Percentiles rank a stretch among this genome's conserved stretches.
Evolutionary conservation across 2,329 filamentous ascomycete genomes (phyloP).

Genomic region (Grosmannia huntii): DNA sequence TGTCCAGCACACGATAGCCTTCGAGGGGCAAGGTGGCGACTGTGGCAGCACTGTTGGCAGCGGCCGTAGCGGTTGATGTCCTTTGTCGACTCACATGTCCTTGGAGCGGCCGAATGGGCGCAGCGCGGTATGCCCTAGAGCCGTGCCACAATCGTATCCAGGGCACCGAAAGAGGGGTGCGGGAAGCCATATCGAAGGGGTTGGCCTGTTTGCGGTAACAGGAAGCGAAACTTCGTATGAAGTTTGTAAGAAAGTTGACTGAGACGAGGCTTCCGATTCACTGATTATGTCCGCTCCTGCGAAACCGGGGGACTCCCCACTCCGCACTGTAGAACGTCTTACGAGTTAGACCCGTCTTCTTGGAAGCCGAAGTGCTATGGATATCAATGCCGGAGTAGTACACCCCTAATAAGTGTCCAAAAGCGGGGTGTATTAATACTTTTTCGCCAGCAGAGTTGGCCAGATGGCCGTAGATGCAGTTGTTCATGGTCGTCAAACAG

Average conservation of each 20-base stretch:
- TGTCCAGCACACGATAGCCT: slow-evolving; percentile 82
- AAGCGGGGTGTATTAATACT: too few species aligned
- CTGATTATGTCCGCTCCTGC: not conserved
- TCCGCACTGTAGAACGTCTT: not conserved
- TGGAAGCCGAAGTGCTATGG: not conserved
- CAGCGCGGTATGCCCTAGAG: not conserved
- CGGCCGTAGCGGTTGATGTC: not conserved
- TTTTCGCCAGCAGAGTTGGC: not conserved
- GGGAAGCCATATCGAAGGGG: not conserved
- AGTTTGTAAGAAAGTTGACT: not conserved
- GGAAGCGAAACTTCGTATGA: not conserved
- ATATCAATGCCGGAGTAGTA: not conserved
- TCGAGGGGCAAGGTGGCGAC: slow-evolving; percentile 49
- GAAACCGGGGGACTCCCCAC: not conserved
- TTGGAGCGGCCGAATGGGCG: not conserved
- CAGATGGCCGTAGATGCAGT: not conserved
- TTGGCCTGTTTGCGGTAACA: not conserved
- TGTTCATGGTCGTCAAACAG: not conserved
- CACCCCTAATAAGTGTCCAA: not conserved
- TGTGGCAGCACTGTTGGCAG: not conserved
- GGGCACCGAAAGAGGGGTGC: not conserved
- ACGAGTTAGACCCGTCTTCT: not conserved
- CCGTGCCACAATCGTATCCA: not conserved
- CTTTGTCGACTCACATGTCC: not conserved
- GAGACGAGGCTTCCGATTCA: not conserved